These are phyloP conservation scores for Quaeritorhiza haematococci DNA, from an alignment of 371 early-diverging fungal species.

Conservation along the genomic window DNA sequence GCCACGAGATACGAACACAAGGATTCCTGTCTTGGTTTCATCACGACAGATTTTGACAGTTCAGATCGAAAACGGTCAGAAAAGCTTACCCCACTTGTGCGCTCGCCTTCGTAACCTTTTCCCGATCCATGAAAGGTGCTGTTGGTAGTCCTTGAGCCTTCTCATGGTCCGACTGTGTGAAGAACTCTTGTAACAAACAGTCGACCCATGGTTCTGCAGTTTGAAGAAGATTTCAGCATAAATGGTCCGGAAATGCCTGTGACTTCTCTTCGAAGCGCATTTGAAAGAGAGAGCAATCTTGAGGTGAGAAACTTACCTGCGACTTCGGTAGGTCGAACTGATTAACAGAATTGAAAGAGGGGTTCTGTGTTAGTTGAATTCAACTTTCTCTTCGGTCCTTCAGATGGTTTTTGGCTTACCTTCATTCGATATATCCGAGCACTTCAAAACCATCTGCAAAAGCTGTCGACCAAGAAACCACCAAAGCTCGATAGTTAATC, in stretches of 20 bases:
- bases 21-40: no score
- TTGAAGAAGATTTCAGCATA: no score
- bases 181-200: slow-evolving; percentile 50
- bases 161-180: slow-evolving; percentile 47
- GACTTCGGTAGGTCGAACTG: neutral
- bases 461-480: slow-evolving; percentile 22
- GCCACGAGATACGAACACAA: no score
- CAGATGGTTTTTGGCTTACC: no score
- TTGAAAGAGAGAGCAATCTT: neutral
- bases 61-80: no score
- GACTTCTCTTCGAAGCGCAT: neutral
- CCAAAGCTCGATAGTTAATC: neutral
- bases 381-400: no score
- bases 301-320: no score
- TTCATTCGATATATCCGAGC: slow-evolving; percentile 52
- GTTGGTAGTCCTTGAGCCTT: slow-evolving; percentile 46
- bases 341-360: no score
- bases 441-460: slow-evolving; percentile 47
- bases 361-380: no score
- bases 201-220: slow-evolving; percentile 63
- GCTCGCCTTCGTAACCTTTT: slow-evolving; percentile 47
- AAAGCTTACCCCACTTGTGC: slow-evolving; percentile 41
- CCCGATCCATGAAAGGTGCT: slow-evolving; percentile 57
- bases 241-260: slow-evolving; percentile 30
- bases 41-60: no score